Conservation (phyloP, 78 protist species). For the Monocercomonoides exilis region DNA sequence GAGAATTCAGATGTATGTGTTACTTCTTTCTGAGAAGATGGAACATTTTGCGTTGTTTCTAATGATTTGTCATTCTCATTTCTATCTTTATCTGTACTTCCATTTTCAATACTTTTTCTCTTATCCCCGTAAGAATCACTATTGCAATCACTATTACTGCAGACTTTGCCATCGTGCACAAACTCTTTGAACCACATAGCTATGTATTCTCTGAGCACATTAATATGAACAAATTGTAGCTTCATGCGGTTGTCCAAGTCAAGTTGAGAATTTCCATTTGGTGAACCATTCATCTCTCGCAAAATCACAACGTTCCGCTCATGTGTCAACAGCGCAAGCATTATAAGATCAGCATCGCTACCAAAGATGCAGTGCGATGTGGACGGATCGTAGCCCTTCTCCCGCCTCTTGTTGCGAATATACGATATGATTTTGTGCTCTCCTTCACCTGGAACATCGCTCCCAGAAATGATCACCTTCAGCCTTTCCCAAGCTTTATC, state of each 20-base stretch:
- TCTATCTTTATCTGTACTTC: too few species aligned
- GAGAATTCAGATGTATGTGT: too few species aligned
- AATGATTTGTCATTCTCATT: constrained; percentile 12
- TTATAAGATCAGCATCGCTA: constrained; percentile 84
- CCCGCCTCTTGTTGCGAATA: too few species aligned
- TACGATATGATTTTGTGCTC: too few species aligned
- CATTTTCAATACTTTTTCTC: too few species aligned
- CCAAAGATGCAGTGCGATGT: constrained; percentile 80
- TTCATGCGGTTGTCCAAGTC: not conserved
- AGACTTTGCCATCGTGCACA: not conserved
- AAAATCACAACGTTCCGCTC: constrained; percentile 73
- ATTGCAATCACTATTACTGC: too few species aligned
- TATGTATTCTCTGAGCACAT: constrained; percentile 27
- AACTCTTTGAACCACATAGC: not conserved
- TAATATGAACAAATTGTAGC: not conserved
- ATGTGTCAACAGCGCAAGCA: constrained; percentile 72
- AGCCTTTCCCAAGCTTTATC: too few species aligned
- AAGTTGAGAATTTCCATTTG: not conserved
- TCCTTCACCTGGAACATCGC: too few species aligned
- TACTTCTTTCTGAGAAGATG: too few species aligned
- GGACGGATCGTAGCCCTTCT: constrained; percentile 62
- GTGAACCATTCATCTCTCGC: constrained; percentile 54
- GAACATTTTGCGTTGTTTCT: too few species aligned
- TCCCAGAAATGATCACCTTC: too few species aligned
- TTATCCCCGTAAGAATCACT: too few species aligned